phyloP scores from a whole-genome alignment of 192 early-diverging fungal genomes.

The Entophlyctis helioformis region DNA sequence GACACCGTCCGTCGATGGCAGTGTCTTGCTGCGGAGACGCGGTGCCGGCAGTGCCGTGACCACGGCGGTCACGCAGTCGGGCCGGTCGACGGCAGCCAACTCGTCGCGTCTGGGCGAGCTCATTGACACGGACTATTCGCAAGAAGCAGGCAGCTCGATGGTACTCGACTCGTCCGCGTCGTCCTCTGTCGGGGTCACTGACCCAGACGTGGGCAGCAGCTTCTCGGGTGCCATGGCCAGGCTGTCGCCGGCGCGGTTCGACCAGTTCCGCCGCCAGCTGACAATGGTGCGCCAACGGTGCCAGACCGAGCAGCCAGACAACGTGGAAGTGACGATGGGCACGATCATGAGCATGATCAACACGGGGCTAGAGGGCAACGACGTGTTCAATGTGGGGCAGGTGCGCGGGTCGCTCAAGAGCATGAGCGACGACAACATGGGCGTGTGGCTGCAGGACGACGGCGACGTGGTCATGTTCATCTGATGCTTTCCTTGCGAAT shows the following conservation, averaged over 20 bases:
- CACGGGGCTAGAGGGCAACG: conserved; percentile 9
- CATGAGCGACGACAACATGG: conserved; percentile 22
- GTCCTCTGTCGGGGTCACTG: background rate
- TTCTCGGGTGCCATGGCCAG: background rate
- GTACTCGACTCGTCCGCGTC: background rate
- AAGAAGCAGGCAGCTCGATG: background rate
- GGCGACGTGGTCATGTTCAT: conserved; percentile 28
- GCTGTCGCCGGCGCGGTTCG: conserved; percentile 3
- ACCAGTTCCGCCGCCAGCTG: conserved; percentile 10
- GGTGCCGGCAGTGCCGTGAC: too few relatives aligned
- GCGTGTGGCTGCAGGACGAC: conserved; percentile 31
- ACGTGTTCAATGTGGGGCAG: conserved; percentile 20
- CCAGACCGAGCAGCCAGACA: conserved; percentile 3
- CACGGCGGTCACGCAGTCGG: too few relatives aligned
- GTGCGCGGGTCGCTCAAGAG: conserved; percentile 7
- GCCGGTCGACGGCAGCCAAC: too few relatives aligned
- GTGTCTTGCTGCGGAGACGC: too few relatives aligned
- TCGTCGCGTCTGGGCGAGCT: too few relatives aligned
- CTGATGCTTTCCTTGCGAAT: too few relatives aligned
- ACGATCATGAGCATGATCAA: conserved; percentile 25
- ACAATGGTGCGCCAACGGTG: conserved; percentile 5
- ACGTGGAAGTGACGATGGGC: conserved; percentile 14
- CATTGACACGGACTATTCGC: too few relatives aligned
- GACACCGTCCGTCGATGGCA: too few relatives aligned
- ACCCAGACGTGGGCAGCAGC: background rate